These are phyloP conservation scores for Leishmania braziliensis DNA, from an alignment of 208 protist species.

Conservation along the genomic window DNA sequence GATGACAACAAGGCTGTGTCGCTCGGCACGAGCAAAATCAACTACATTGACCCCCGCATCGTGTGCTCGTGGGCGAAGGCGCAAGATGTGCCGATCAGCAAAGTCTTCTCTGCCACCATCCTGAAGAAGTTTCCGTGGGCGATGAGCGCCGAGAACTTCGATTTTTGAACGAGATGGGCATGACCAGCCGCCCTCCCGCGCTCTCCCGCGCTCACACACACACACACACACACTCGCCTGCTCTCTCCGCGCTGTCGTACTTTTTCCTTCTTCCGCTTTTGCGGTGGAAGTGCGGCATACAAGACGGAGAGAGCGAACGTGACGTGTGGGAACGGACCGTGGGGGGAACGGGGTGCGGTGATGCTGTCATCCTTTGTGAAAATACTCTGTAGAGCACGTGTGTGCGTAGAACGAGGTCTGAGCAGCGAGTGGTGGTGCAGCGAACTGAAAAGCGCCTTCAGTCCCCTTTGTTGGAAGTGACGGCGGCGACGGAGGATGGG, in stretches of 20 bases:
- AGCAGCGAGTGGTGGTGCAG: neutral
- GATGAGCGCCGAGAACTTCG: conserved; percentile 75
- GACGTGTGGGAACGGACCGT: neutral
- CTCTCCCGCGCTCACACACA: neutral
- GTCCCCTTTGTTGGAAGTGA: neutral
- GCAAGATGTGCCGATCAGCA: conserved; percentile 94
- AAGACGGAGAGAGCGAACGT: neutral
- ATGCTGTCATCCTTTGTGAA: neutral
- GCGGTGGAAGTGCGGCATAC: neutral
- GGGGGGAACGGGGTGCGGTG: neutral
- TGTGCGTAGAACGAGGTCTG: neutral
- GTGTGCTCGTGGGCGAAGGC: conserved; percentile 96
- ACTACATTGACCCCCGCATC: conserved; percentile 99
- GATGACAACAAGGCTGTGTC: conserved; percentile 92
- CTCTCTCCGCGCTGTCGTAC: neutral
- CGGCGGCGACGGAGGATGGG: neutral
- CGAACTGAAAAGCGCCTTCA: neutral
- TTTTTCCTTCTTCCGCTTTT: neutral
- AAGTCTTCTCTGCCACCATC: conserved; percentile 97
- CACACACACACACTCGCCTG: neutral
- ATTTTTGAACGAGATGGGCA: conserved; percentile 46
- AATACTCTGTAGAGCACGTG: neutral
- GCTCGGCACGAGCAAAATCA: conserved; percentile 98
- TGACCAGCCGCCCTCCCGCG: neutral
- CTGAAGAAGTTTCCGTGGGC: conserved; percentile 99